Evolutionary conservation across 371 early-diverging fungal genomes (phyloP).

Genomic region (Mortierella sp.): DNA sequence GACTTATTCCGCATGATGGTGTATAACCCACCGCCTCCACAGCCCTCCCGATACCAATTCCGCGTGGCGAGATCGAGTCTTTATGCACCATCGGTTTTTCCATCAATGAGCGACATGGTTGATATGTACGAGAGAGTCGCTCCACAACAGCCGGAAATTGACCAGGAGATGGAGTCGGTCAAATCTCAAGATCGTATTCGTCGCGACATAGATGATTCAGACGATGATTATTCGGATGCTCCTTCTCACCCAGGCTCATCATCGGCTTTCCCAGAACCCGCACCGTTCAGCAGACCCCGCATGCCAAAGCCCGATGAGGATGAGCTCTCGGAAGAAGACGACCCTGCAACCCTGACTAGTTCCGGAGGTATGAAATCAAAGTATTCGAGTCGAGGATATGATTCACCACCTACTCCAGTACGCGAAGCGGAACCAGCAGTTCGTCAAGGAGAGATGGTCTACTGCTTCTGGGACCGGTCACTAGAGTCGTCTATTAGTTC

Average conservation of each 20-base stretch:
- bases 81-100: constrained; percentile 21
- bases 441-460: constrained; percentile 43
- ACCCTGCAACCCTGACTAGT: constrained; percentile 10
- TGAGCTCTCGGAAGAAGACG: constrained; percentile 41
- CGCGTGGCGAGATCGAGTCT: constrained; percentile 20
- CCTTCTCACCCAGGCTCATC: constrained; percentile 15
- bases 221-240: not conserved
- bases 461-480: constrained; percentile 36
- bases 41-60: constrained; percentile 16
- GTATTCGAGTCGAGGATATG: not conserved
- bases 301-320: constrained; percentile 20
- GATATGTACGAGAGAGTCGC: constrained; percentile 36
- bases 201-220: constrained; percentile 9
- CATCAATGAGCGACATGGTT: constrained; percentile 21
- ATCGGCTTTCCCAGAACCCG: constrained; percentile 6
- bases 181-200: not conserved
- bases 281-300: constrained; percentile 21
- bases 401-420: not conserved
- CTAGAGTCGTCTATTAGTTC: constrained; percentile 33
- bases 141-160: constrained; percentile 1
- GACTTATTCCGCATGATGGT: constrained; percentile 29
- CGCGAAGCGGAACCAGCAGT: constrained; percentile 31
- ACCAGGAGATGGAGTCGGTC: constrained; percentile 14
- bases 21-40: constrained; percentile 18
- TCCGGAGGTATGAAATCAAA: not conserved